Evolutionary conservation across 495 filamentous ascomycete species (phyloP).

Genomic region (Saxophila tyrrhenica): DNA sequence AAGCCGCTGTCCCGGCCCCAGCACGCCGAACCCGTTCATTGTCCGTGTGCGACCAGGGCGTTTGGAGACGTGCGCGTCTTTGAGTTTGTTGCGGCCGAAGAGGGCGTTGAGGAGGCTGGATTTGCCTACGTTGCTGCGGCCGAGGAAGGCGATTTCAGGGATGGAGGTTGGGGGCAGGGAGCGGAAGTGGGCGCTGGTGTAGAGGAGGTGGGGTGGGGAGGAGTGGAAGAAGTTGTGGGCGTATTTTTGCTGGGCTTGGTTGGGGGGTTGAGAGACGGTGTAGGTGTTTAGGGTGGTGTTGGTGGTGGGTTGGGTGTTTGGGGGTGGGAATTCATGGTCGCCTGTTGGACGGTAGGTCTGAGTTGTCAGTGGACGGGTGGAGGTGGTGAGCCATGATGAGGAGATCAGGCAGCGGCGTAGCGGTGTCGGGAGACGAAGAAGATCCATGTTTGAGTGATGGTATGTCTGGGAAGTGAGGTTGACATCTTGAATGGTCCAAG

Average conservation of each 20-base stretch:
- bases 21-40: slow-evolving; percentile 80
- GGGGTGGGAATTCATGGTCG: neutral
- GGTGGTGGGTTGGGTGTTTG: slow-evolving; percentile 3
- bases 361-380: slow-evolving; percentile 1
- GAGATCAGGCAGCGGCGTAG: slow-evolving; percentile 3
- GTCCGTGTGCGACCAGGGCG: slow-evolving; percentile 67
- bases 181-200: slow-evolving; percentile 60
- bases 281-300: slow-evolving; percentile 36
- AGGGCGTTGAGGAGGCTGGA: slow-evolving; percentile 78
- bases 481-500: neutral
- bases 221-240: slow-evolving; percentile 54
- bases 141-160: slow-evolving; percentile 65
- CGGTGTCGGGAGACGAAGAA: slow-evolving; percentile 8
- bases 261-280: slow-evolving; percentile 49
- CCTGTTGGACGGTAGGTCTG: neutral
- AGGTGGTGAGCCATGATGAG: neutral
- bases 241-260: slow-evolving; percentile 38
- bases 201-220: slow-evolving; percentile 53
- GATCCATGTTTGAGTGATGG: slow-evolving; percentile 5
- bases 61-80: slow-evolving; percentile 51
- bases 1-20: slow-evolving; percentile 28
- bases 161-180: slow-evolving; percentile 37
- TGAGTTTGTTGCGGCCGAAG: slow-evolving; percentile 38
- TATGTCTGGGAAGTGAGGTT: neutral
- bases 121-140: slow-evolving; percentile 88